phyloP scores from a whole-genome alignment of 2,329 filamentous ascomycete genomes.

The Zymoseptoria brevis region DNA sequence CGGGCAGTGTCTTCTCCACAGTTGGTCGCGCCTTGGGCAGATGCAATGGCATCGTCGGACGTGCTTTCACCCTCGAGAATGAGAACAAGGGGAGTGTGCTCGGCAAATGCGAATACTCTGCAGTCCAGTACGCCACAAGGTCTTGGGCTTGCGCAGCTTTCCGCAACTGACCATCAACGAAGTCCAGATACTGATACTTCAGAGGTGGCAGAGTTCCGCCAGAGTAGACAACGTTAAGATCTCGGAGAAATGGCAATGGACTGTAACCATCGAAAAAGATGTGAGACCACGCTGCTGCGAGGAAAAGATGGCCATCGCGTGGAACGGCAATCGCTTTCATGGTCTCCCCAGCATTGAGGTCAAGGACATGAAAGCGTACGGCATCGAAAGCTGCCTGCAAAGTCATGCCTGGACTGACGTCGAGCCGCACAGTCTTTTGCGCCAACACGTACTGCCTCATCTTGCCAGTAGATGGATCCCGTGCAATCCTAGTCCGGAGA shows the following conservation, averaged over 20 bases:
- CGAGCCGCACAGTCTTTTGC: conserved; percentile 1
- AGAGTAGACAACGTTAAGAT: conserved; percentile 12
- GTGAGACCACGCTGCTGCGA: conserved; percentile 25
- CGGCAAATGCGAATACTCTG: conserved; percentile 3
- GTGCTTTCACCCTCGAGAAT: conserved; percentile 13
- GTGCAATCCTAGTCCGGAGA: conserved; percentile 2
- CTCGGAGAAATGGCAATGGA: conserved; percentile 15
- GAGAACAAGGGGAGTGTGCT: conserved; percentile 21
- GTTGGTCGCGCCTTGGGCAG: conserved; percentile 3
- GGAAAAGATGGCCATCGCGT: conserved; percentile 17
- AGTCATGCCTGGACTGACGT: conserved; percentile 1
- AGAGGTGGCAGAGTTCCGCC: background rate
- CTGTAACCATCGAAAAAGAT: conserved; percentile 28
- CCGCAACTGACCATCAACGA: conserved; percentile 2
- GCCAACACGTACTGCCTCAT: conserved; percentile 5
- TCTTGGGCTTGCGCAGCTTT: conserved; percentile 2
- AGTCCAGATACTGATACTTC: conserved; percentile 8
- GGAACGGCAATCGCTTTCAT: conserved; percentile 12
- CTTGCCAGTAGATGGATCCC: conserved; percentile 1
- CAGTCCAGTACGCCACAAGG: conserved; percentile 5
- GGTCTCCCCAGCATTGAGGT: conserved; percentile 4
- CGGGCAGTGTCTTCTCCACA: conserved; percentile 2
- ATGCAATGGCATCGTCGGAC: conserved; percentile 8
- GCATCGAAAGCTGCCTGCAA: conserved; percentile 4
- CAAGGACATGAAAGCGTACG: conserved; percentile 3